phyloP scores from a whole-genome alignment of 148 eudicot genomes.

The Silene latifolia region DNA sequence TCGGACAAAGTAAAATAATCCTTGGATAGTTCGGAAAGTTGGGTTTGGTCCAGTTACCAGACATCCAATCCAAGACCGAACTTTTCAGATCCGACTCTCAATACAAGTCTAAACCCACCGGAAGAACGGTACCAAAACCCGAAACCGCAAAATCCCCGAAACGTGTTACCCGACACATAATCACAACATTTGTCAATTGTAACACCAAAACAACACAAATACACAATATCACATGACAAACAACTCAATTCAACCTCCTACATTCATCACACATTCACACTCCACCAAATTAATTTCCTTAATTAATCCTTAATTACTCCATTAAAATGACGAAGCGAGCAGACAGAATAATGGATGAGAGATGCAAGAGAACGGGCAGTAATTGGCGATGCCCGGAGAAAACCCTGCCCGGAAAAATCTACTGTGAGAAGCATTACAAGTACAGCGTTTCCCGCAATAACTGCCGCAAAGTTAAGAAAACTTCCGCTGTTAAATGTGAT shows the following conservation, averaged over 20 bases:
- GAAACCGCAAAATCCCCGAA: too few species aligned
- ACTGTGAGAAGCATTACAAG: conserved; percentile 1
- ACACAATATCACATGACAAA: too few species aligned
- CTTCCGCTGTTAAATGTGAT: neutral
- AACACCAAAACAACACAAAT: too few species aligned
- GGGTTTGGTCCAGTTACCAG: too few species aligned
- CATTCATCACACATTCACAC: neutral
- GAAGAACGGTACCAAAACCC: too few species aligned
- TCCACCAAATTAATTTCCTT: neutral
- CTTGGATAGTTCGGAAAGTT: too few species aligned
- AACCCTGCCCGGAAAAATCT: neutral
- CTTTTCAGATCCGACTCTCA: too few species aligned
- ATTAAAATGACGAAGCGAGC: neutral
- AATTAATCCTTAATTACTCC: neutral
- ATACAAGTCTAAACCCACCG: too few species aligned
- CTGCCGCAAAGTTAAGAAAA: neutral
- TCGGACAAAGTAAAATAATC: too few species aligned
- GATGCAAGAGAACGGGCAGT: conserved; percentile 6
- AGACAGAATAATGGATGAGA: neutral
- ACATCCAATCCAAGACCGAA: too few species aligned
- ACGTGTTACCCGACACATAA: neutral
- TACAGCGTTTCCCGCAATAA: neutral
- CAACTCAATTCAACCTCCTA: too few species aligned
- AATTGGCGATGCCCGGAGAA: conserved; percentile 2
- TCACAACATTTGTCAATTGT: neutral